Percentiles rank a stretch among this genome's conserved stretches.
phyloP scores from a whole-genome alignment of 805 yeast species.

The Suhomyces kilbournensis region DNA sequence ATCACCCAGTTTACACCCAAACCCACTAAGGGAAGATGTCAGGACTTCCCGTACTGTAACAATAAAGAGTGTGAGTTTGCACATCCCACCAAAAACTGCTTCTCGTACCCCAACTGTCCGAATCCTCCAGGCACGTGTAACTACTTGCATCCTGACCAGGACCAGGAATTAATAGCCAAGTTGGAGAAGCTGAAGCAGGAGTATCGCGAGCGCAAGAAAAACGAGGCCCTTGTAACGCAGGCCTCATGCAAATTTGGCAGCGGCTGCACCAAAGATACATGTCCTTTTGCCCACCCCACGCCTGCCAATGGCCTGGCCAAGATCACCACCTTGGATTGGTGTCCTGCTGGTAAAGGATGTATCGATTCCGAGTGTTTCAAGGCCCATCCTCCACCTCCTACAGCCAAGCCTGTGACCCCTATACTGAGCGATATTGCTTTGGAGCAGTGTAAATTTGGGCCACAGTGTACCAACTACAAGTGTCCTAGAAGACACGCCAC shows the following conservation, averaged over 20 bases:
- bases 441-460: conserved; percentile 81
- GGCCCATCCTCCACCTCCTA: conserved; percentile 79
- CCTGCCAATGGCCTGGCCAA: conserved; percentile 76
- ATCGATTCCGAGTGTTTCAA: conserved; percentile 57
- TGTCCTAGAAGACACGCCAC: conserved; percentile 87
- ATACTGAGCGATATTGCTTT: conserved; percentile 46
- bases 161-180: conserved; percentile 66
- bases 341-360: conserved; percentile 68
- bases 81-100: conserved; percentile 78
- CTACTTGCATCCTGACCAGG: conserved; percentile 82
- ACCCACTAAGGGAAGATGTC: conserved; percentile 63
- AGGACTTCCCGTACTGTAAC: conserved; percentile 68
- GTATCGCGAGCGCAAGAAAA: conserved; percentile 38
- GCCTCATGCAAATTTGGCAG: conserved; percentile 74
- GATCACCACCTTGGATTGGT: conserved; percentile 70
- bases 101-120: conserved; percentile 73
- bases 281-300: conserved; percentile 91
- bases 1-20: conserved; percentile 37
- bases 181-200: conserved; percentile 60
- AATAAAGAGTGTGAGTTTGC: conserved; percentile 67
- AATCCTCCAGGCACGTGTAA: conserved; percentile 80
- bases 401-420: conserved; percentile 25
- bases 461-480: conserved; percentile 68
- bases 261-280: conserved; percentile 69
- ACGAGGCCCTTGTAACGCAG: conserved; percentile 29